phyloP scores from a whole-genome alignment of 78 protist genomes.

The Diacronema lutheri region DNA sequence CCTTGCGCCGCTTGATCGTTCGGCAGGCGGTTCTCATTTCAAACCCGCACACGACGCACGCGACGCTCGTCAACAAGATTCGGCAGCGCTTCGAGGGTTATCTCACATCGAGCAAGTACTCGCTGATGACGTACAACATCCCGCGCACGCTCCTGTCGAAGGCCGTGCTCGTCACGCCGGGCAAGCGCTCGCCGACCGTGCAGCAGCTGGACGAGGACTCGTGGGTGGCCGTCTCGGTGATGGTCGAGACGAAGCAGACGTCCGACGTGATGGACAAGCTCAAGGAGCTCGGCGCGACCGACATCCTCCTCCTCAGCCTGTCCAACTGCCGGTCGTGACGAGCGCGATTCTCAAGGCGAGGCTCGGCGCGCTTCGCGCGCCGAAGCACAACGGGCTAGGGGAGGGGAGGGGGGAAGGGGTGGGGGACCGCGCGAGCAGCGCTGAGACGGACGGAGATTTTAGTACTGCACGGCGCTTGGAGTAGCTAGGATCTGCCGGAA shows the following conservation, averaged over 20 bases:
- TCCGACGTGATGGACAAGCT: slow-evolving; percentile 34
- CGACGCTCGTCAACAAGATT: slow-evolving; percentile 25
- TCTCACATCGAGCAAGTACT: slow-evolving; percentile 27
- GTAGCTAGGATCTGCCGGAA: neutral
- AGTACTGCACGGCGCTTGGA: too few species aligned
- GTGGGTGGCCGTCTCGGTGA: slow-evolving; percentile 56
- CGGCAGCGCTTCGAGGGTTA: slow-evolving; percentile 41
- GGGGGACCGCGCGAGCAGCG: too few species aligned
- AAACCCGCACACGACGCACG: slow-evolving; percentile 52
- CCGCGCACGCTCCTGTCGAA: neutral
- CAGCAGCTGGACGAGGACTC: slow-evolving; percentile 19
- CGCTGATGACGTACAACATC: slow-evolving; percentile 39
- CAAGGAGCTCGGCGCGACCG: slow-evolving; percentile 40
- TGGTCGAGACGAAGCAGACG: slow-evolving; percentile 2
- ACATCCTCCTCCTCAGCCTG: slow-evolving; percentile 7
- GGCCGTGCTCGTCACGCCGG: slow-evolving; percentile 52
- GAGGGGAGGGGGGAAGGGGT: too few species aligned
- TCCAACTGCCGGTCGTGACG: too few species aligned
- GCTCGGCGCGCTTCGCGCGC: too few species aligned
- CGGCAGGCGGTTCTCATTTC: slow-evolving; percentile 56
- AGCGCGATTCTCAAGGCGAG: too few species aligned
- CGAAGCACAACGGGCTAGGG: too few species aligned
- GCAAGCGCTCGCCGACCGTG: slow-evolving; percentile 53
- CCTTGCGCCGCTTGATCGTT: too few species aligned
- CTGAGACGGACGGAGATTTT: too few species aligned